Conservation (phyloP, 768 basidiomycete species). For the Leccinum variicolor region DNA sequence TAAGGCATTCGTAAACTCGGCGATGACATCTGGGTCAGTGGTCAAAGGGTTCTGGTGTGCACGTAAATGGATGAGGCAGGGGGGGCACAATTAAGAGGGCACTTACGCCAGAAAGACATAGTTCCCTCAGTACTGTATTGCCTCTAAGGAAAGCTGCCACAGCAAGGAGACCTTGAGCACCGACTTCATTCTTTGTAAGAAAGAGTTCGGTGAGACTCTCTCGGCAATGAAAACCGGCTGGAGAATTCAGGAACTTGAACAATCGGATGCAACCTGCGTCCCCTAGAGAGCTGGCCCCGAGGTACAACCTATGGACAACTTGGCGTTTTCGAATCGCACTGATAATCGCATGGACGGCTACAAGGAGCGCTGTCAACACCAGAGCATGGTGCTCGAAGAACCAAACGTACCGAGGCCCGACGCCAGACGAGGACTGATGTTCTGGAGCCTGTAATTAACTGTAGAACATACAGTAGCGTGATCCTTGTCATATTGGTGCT, state of each 20-base stretch:
- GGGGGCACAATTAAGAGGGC: not conserved
- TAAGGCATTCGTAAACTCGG: conserved; percentile 44
- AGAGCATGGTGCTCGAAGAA: not conserved
- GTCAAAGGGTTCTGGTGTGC: conserved; percentile 40
- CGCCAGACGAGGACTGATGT: conserved; percentile 28
- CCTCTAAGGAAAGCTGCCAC: conserved; percentile 48
- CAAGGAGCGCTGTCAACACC: not conserved
- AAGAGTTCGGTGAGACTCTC: conserved; percentile 48
- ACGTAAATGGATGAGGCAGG: conserved; percentile 11
- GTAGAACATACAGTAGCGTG: conserved; percentile 30
- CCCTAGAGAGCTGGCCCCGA: conserved; percentile 55
- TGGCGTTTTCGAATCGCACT: conserved; percentile 42
- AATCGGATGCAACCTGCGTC: conserved; percentile 55
- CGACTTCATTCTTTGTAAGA: conserved; percentile 55
- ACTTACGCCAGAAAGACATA: conserved; percentile 60
- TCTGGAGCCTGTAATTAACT: conserved; percentile 20
- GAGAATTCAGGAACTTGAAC: conserved; percentile 52
- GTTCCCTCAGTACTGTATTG: conserved; percentile 43
- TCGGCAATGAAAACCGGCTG: conserved; percentile 40
- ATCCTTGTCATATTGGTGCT: conserved; percentile 24
- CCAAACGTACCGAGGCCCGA: conserved; percentile 25
- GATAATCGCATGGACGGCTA: conserved; percentile 54
- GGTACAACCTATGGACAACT: conserved; percentile 48
- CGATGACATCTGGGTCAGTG: conserved; percentile 33
- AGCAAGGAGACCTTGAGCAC: conserved; percentile 52